These are phyloP conservation scores for Protea cynaroides DNA, from an alignment of 164 flowering plant genomes.

Conservation along the genomic window DNA sequence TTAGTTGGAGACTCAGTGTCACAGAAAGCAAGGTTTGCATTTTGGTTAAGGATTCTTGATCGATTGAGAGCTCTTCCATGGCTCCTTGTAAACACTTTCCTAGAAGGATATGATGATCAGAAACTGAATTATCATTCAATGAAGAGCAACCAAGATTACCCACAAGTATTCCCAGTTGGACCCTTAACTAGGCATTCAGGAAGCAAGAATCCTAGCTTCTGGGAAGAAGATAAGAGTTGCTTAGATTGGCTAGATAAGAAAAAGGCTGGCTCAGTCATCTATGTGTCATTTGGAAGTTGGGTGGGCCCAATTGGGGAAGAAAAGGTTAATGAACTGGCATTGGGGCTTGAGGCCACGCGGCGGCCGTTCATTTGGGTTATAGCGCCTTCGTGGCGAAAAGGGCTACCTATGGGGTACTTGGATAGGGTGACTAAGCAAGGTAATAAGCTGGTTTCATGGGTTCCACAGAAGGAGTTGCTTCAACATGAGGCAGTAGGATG, in stretches of 20 bases:
- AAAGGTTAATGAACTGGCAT: constrained; percentile 38
- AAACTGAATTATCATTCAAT: neutral
- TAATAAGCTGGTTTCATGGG: constrained; percentile 63
- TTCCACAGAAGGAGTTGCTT: constrained; percentile 65
- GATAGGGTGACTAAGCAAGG: constrained; percentile 37
- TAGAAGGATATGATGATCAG: constrained; percentile 18
- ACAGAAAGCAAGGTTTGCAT: constrained; percentile 47
- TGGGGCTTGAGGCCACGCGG: constrained; percentile 38
- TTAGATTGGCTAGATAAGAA: constrained; percentile 59
- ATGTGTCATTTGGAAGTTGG: constrained; percentile 85
- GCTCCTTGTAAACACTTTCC: constrained; percentile 56
- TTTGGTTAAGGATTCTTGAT: constrained; percentile 53
- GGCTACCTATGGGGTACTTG: constrained; percentile 42
- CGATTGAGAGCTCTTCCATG: constrained; percentile 40
- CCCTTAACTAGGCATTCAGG: constrained; percentile 28
- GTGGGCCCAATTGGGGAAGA: constrained; percentile 53
- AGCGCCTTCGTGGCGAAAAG: constrained; percentile 37
- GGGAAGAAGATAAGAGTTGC: constrained; percentile 72
- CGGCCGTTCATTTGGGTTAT: constrained; percentile 72
- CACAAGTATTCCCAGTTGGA: constrained; percentile 32
- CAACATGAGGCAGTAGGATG: constrained; percentile 50
- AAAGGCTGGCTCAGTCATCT: constrained; percentile 39
- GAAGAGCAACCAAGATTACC: constrained; percentile 1
- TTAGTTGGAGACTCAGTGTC: constrained; percentile 45
- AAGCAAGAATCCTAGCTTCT: constrained; percentile 35